Evolutionary conservation across 208 protist genomes (phyloP), one percentile per base, ranked within the genome.

Genomic region (Porcisia deanei): DNA sequence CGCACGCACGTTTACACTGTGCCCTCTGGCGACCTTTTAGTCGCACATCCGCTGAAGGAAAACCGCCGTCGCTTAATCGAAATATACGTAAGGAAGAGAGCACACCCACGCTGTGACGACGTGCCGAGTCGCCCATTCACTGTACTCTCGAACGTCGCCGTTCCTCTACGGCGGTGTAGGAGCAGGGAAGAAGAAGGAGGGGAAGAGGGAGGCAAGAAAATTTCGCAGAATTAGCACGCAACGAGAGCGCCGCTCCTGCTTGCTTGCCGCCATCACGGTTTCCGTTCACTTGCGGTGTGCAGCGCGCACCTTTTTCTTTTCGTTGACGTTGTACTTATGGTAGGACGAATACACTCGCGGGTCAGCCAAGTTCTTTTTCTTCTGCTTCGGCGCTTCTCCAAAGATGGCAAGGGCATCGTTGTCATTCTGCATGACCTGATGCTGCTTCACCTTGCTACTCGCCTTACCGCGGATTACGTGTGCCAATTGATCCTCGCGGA

Each of bases 401-500:
- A 96, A 96, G 22, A 77, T 81, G 63, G 89, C 91, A 43, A 97
- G 85, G 2, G 92, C 91, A 70, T 93, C 85, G 54, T 90, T 81
- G 61, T 83, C 82, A 41, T 75, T 71, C 55, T 72, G 57, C 69
- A 81, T 70, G 9, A 84, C 82, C 75, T 93, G 79, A 37, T 87
- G 81, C 71, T 83, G 84, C 78, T 89, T 91, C 25, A 90, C 68
- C 71, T 86, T 87, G n/a, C 83, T 83, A 25, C 86, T 87, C 3
- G 83, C 81, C 22, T 83, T 92, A 53, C 88, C 88, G 30, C 88
- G 83, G 3, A 96, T 84, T 9, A 96, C 92, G 60, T 97, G 90
- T 6, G 86, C 86, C 58, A 98, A 84, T 84, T 97, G 95, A 84
- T 98, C 95, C 76, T 98, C 95, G 2, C 95, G 90, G 1, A 98